Evolutionary conservation across 306 rosid genomes (phyloP).

Genomic region (Lupinus albus): DNA sequence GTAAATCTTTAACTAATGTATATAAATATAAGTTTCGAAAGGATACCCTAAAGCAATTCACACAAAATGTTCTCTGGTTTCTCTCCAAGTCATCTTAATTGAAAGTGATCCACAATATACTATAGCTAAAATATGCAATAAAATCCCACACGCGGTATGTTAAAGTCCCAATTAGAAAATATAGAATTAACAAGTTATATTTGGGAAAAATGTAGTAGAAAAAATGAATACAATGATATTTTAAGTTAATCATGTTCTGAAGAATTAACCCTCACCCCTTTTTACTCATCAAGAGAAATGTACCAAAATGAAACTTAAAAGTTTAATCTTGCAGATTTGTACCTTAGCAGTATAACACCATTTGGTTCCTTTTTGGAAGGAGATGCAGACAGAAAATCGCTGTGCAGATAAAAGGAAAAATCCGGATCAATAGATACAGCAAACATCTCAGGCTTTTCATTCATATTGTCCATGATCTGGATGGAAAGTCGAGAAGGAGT

Average conservation of each 20-base stretch:
- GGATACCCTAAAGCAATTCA: not conserved
- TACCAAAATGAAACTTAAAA: not conserved
- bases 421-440: conserved; percentile 92
- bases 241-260: not conserved
- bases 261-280: not conserved
- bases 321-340: conserved; percentile 32
- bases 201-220: not conserved
- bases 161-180: conserved; percentile 19
- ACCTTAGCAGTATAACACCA: conserved; percentile 74
- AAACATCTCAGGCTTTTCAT: conserved; percentile 83
- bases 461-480: conserved; percentile 89
- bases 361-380: conserved; percentile 71
- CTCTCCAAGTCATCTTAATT: conserved; percentile 1
- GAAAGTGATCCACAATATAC: conserved; percentile 25
- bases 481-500: conserved; percentile 59
- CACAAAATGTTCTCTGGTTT: not conserved
- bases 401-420: conserved; percentile 83
- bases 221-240: not conserved
- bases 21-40: not conserved
- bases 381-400: conserved; percentile 67
- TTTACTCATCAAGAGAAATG: conserved; percentile 8
- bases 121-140: conserved; percentile 28
- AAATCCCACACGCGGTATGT: conserved; percentile 18
- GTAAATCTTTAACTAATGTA: not conserved
- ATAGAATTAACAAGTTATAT: not conserved